A percentile compares a stretch with the other conserved stretches of the same genome.
Conservation (phyloP, 2,329 filamentous ascomycete species). For the Thermothelomyces thermophilus region DNA sequence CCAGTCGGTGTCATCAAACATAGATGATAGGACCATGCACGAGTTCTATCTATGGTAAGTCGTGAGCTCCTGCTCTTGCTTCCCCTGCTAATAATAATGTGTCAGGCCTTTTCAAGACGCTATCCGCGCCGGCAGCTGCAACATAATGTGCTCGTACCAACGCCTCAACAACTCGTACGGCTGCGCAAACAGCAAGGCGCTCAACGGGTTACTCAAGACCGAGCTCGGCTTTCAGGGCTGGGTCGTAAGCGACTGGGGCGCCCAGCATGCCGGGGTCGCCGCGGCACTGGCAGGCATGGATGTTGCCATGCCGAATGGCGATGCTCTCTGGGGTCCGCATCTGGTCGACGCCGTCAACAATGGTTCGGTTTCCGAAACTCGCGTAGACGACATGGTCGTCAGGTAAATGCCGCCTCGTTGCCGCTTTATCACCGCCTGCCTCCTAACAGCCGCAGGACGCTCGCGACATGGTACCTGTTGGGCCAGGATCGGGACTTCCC, state of each 20-base stretch:
- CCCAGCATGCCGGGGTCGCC: constrained; percentile 57
- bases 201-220: constrained; percentile 61
- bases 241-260: constrained; percentile 61
- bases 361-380: constrained; percentile 47
- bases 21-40: constrained; percentile 55
- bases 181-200: constrained; percentile 61
- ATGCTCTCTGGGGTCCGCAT: constrained; percentile 43
- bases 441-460: constrained; percentile 28
- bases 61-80: too few relatives aligned
- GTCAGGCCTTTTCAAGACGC: constrained; percentile 65
- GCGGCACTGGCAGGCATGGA: constrained; percentile 61
- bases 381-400: constrained; percentile 57
- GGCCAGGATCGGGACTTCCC: constrained; percentile 44
- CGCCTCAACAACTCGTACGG: constrained; percentile 65
- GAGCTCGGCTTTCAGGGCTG: constrained; percentile 59
- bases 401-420: constrained; percentile 24
- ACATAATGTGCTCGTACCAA: constrained; percentile 60
- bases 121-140: constrained; percentile 52
- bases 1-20: constrained; percentile 39
- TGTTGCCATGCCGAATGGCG: constrained; percentile 57
- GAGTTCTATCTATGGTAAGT: constrained; percentile 58
- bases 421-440: too few relatives aligned
- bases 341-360: constrained; percentile 53
- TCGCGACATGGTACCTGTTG: constrained; percentile 52
- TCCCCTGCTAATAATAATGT: neutral